phyloP scores from a whole-genome alignment of 208 protist species.

The Lotmaria passim region DNA sequence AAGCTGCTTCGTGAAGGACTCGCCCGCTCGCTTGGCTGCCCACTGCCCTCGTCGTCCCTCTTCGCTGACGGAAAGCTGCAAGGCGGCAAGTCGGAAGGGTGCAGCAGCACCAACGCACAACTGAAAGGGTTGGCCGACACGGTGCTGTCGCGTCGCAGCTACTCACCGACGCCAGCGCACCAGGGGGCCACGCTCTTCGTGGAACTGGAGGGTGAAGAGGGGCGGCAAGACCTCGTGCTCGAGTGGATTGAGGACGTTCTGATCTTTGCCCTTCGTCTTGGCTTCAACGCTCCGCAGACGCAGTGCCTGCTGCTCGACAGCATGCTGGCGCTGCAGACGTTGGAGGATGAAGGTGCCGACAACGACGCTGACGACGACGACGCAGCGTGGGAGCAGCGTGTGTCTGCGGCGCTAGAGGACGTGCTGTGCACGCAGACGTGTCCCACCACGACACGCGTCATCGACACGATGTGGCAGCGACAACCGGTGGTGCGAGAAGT shows the following conservation, averaged over 20 bases:
- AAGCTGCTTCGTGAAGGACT: slow-evolving; percentile 35
- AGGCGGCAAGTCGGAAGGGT: neutral
- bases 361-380: neutral
- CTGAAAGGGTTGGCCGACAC: slow-evolving; percentile 23
- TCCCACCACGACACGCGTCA: slow-evolving; percentile 35
- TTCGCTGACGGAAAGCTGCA: slow-evolving; percentile 4
- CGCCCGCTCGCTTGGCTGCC: slow-evolving; percentile 42
- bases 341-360: too few relatives aligned
- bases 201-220: slow-evolving; percentile 40
- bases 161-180: neutral
- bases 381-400: slow-evolving; percentile 30
- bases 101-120: neutral
- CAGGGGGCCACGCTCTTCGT: slow-evolving; percentile 28
- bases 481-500: slow-evolving; percentile 42
- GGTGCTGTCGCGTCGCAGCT: slow-evolving; percentile 26
- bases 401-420: slow-evolving; percentile 38
- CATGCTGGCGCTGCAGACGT: slow-evolving; percentile 48
- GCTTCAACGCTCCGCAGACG: slow-evolving; percentile 61
- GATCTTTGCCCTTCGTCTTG: slow-evolving; percentile 41
- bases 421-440: slow-evolving; percentile 60
- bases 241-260: slow-evolving; percentile 83
- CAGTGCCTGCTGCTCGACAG: slow-evolving; percentile 71
- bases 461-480: slow-evolving; percentile 34
- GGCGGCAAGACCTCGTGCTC: slow-evolving; percentile 51
- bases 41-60: slow-evolving; percentile 6